Conservation (phyloP, 345 rosid species). For the Eucalyptus curtisii region DNA sequence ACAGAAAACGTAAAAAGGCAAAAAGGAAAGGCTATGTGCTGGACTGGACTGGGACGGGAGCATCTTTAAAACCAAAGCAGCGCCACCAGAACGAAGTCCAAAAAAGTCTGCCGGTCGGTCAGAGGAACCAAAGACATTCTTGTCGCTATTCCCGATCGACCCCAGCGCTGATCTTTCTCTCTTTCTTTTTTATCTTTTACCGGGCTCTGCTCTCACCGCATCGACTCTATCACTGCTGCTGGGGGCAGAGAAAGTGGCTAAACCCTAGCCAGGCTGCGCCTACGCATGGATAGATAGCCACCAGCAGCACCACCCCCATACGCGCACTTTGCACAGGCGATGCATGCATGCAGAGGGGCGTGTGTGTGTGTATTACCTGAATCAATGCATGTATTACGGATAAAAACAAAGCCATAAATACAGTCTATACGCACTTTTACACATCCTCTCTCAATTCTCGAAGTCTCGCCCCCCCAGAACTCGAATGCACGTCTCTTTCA, state of each 20-base stretch:
- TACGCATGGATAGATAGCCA: background rate
- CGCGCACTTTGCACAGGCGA: background rate
- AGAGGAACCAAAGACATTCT: conserved; percentile 11
- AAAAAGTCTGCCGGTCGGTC: background rate
- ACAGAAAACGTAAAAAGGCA: background rate
- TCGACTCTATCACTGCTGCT: background rate
- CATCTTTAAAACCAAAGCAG: background rate
- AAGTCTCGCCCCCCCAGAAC: background rate
- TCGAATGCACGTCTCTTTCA: conserved; percentile 22
- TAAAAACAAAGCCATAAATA: background rate
- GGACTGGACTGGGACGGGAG: background rate
- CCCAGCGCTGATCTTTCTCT: background rate
- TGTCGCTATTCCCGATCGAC: conserved; percentile 9
- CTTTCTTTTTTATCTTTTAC: background rate
- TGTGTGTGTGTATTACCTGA: background rate
- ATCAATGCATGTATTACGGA: background rate
- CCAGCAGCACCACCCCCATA: background rate
- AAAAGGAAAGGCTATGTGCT: background rate
- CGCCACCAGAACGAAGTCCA: background rate
- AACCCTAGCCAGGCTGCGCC: background rate
- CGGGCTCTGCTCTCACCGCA: background rate
- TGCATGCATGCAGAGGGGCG: background rate
- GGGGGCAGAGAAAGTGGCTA: background rate
- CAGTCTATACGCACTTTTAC: background rate
- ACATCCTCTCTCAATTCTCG: background rate